phyloP scores from a whole-genome alignment of 2,329 filamentous ascomycete genomes.

The Phialemonium atrogriseum region DNA sequence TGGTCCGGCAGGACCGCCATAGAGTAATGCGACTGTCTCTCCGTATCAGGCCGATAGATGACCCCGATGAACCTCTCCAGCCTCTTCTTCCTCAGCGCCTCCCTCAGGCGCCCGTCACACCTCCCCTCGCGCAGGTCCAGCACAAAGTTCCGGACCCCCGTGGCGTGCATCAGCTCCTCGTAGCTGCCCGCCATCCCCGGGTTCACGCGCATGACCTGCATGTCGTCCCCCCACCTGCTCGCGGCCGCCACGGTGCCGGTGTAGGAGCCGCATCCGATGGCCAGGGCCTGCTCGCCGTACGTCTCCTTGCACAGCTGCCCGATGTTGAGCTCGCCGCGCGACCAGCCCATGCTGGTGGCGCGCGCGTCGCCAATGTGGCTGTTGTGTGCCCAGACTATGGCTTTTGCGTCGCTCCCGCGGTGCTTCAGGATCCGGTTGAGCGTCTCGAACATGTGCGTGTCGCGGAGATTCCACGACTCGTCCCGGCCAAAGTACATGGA shows the following conservation, averaged over 20 bases:
- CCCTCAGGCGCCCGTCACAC: slow-evolving; percentile 24
- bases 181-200: slow-evolving; percentile 38
- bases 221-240: slow-evolving; percentile 39
- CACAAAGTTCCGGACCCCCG: slow-evolving; percentile 32
- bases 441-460: slow-evolving; percentile 43
- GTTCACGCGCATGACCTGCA: slow-evolving; percentile 38
- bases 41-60: slow-evolving; percentile 40
- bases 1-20: slow-evolving; percentile 34
- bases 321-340: slow-evolving; percentile 37
- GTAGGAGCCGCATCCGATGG: slow-evolving; percentile 36
- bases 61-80: slow-evolving; percentile 46
- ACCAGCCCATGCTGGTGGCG: slow-evolving; percentile 37
- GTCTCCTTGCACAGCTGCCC: slow-evolving; percentile 42
- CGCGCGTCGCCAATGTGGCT: slow-evolving; percentile 46
- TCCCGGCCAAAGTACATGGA: slow-evolving; percentile 41
- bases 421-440: slow-evolving; percentile 33
- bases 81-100: slow-evolving; percentile 25
- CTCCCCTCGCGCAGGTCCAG: slow-evolving; percentile 33
- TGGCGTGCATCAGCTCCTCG: slow-evolving; percentile 39
- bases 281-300: slow-evolving; percentile 19
- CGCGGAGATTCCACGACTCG: slow-evolving; percentile 41
- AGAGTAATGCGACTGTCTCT: slow-evolving; percentile 40
- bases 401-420: slow-evolving; percentile 29
- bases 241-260: slow-evolving; percentile 44
- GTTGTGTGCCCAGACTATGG: slow-evolving; percentile 46